These are phyloP conservation scores for Trifolium dubium DNA, from an alignment of 306 rosid genomes.

Conservation along the genomic window DNA sequence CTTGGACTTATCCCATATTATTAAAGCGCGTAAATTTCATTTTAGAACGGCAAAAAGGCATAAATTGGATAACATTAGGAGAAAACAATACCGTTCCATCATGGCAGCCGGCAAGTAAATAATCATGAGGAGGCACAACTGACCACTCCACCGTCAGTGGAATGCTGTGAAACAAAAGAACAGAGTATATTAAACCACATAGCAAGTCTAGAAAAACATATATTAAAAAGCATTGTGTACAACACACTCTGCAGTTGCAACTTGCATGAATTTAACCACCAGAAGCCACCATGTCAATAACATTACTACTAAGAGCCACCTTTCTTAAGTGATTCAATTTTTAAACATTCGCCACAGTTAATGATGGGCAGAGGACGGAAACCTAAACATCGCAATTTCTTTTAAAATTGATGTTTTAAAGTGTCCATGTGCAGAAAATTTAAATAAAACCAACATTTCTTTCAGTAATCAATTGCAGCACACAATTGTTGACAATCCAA, in stretches of 20 bases:
- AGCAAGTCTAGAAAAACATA: slow-evolving; percentile 12
- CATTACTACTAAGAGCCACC: background rate
- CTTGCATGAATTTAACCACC: slow-evolving; percentile 30
- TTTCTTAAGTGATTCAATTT: slow-evolving; percentile 19
- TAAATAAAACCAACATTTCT: slow-evolving; percentile 21
- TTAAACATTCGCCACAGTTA: slow-evolving; percentile 20
- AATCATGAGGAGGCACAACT: slow-evolving; percentile 72
- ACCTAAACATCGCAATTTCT: slow-evolving; percentile 11
- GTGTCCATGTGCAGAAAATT: slow-evolving; percentile 11
- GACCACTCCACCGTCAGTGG: slow-evolving; percentile 97
- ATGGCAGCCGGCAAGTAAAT: slow-evolving; percentile 87
- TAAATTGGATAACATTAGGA: slow-evolving; percentile 27
- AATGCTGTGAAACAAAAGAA: slow-evolving; percentile 64
- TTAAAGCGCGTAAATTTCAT: slow-evolving; percentile 20
- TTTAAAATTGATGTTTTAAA: background rate
- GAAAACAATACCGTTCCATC: slow-evolving; percentile 82
- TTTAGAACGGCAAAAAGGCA: slow-evolving; percentile 10
- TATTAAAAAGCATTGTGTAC: slow-evolving; percentile 20
- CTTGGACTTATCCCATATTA: slow-evolving; percentile 18
- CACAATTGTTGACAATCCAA: slow-evolving; percentile 21
- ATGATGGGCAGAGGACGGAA: slow-evolving; percentile 1
- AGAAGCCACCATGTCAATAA: slow-evolving; percentile 24
- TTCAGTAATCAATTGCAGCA: background rate
- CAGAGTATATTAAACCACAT: slow-evolving; percentile 36
- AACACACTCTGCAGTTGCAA: slow-evolving; percentile 27